phyloP scores from a whole-genome alignment of 2,329 filamentous ascomycete genomes.

The Diplodia corticola region DNA sequence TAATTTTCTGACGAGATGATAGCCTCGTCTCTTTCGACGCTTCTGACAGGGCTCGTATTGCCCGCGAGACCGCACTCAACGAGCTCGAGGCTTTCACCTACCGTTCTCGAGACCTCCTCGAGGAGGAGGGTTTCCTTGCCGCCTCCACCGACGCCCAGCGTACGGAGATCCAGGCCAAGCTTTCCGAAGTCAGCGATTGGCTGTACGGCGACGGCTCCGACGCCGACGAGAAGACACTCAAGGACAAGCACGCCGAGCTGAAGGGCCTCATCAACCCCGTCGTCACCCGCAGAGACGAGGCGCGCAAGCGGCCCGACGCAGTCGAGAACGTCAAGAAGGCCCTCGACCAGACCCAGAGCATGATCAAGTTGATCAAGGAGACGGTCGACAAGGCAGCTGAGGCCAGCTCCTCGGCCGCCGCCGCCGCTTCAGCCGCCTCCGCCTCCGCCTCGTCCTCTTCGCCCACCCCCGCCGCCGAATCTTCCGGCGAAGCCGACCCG shows the following conservation, averaged over 20 bases:
- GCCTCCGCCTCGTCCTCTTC: conserved; percentile 51
- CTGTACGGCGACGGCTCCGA: conserved; percentile 82
- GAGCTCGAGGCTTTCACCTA: conserved; percentile 94
- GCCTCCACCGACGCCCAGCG: conserved; percentile 71
- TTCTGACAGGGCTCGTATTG: conserved; percentile 74
- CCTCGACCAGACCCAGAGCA: conserved; percentile 69
- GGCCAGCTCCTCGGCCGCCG: conserved; percentile 38
- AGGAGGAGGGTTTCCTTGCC: conserved; percentile 71
- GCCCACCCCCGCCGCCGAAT: conserved; percentile 34
- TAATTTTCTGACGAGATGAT: conserved; percentile 25
- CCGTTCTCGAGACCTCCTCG: conserved; percentile 77
- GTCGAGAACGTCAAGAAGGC: conserved; percentile 67
- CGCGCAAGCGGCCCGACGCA: conserved; percentile 67
- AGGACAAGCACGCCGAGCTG: conserved; percentile 72
- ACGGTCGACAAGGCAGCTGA: conserved; percentile 71
- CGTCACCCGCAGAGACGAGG: conserved; percentile 72
- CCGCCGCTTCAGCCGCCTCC: conserved; percentile 37
- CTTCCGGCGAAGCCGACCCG: conserved; percentile 41
- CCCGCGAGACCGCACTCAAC: conserved; percentile 85
- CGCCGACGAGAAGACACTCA: conserved; percentile 73
- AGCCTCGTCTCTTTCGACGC: conserved; percentile 81
- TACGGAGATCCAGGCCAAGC: conserved; percentile 64
- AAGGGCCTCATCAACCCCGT: conserved; percentile 77
- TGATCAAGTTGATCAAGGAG: conserved; percentile 68
- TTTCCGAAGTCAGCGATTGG: conserved; percentile 78